Evolutionary conservation across 2,329 filamentous ascomycete genomes (phyloP), one percentile per base, ranked within the genome.

Genomic region (Arthrinium phaeospermum): DNA sequence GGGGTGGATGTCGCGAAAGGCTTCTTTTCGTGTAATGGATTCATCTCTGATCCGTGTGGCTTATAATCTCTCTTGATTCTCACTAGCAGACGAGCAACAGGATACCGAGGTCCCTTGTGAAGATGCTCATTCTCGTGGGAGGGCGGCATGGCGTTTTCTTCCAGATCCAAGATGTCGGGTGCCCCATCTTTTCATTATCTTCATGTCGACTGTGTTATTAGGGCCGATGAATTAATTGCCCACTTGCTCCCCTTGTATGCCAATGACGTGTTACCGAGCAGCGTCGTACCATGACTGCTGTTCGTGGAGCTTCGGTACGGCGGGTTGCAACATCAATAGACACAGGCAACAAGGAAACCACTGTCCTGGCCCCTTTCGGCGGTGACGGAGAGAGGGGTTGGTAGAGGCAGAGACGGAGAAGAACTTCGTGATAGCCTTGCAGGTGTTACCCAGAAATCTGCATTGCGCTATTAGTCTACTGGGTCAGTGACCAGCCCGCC

Each of bases 1-100:
- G 57, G 57, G 57, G 57, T 64, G 57, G 57, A 64, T 64, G 57
- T 13, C 10, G 22, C 6, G 57, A 64, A 64, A 64, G 34, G 57
- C 57, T 64, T 64, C 57, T 64, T 64, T 64, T 41, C 57, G n/a
- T 64, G 19, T 64, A n/a, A 37, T 41, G n/a, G 34, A 37, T n/a
- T 22, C 27, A 51, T 24, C 10, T 61, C 27, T 61, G 24, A 19
- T 30, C 13, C 14, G 24, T 53, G 51, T 27, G 46, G 45, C 45
- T 47, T 4, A 53, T 53, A 4, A 27, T 30, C 30, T 8, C 14
- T 19, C 14, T 57, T 4, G 49, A 10, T 27, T 27, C 13, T 30
- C 22, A 37, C 27, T 61, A 61, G 24, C 53, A 61, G 27, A 8
- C 12, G 16, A 37, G 12, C 30, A 5, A 13, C n/a, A 22, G 16